Percentiles rank a stretch among this genome's conserved stretches.
phyloP scores from a whole-genome alignment of 2,329 filamentous ascomycete species.

The Arthrobotrys megalospora region DNA sequence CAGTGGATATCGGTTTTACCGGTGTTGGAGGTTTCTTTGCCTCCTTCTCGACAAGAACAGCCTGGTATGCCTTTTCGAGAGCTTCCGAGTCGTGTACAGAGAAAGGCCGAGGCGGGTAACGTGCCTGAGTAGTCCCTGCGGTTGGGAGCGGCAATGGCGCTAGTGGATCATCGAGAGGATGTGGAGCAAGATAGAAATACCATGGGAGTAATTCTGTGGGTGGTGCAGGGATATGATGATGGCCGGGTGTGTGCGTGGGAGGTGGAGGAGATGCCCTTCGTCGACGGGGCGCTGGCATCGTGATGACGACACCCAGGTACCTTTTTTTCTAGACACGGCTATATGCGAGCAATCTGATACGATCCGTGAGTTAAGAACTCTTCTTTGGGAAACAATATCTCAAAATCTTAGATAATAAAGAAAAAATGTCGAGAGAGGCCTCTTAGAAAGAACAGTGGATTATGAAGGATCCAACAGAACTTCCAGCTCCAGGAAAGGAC shows the following conservation, averaged over 20 bases:
- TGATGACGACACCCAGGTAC: not conserved
- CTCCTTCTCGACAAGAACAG: conserved; percentile 68
- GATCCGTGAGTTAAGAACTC: not conserved
- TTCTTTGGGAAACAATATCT: not conserved
- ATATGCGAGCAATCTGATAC: not conserved
- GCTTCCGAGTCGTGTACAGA: conserved; percentile 83
- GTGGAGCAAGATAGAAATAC: conserved; percentile 87
- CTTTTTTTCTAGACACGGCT: not conserved
- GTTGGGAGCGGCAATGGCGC: conserved; percentile 75
- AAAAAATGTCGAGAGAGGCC: not conserved
- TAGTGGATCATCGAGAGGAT: conserved; percentile 91
- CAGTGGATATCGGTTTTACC: conserved; percentile 25
- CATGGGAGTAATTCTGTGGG: conserved; percentile 76
- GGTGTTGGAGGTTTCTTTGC: conserved; percentile 42
- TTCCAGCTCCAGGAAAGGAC: not conserved
- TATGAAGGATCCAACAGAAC: conserved; percentile 12
- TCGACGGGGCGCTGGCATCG: conserved; percentile 52
- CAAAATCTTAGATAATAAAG: too few species aligned
- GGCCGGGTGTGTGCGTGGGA: conserved; percentile 59
- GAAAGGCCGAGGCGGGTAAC: conserved; percentile 81
- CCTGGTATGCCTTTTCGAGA: conserved; percentile 83
- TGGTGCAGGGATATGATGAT: conserved; percentile 57
- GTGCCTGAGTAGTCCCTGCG: conserved; percentile 72
- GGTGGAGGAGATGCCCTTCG: conserved; percentile 51
- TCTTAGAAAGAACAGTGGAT: not conserved